Evolutionary conservation across 805 yeast genomes (phyloP), one percentile per base, ranked within the genome.

Genomic region (Pichia membranifaciens): DNA sequence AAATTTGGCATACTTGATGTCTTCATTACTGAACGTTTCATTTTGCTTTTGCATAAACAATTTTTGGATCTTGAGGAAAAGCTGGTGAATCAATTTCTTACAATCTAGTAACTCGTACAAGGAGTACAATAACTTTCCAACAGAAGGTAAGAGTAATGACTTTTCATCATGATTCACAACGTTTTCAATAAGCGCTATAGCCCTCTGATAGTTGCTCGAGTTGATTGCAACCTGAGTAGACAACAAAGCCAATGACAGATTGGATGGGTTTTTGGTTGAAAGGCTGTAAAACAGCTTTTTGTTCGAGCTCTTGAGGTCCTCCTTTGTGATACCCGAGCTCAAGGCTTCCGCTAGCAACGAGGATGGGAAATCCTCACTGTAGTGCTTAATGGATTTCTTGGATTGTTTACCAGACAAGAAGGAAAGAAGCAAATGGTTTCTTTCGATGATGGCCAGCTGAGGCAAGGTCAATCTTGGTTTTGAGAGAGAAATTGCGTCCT

Each of bases 111-210:
- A 50, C 51, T 77, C 82, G 58, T 75, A 78, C 6, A 82, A 57
- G 13, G 76, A 67, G 9, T 75, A 66, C 25, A 81, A 61, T 5
- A 74, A 63, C 23, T 79, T 77, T 35, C 75, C 67, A 39, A 83
- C 58, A 4, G 78, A 76, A 3, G 86, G 82, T 4, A 56, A 48
- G 4, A 59, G 38, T 22, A 54, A 43, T 13, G 45, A 17, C 10
- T 41, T 51, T 17, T 41, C 15, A 13, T 51, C 31, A 17, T 49
- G 43, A 2, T 41, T 17, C 2, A 48, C 44, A 10, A 58, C 25
- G 23, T 59, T 55, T 54, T 75, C 76, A 40, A 76, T 58, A 7
- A 69, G 48, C 8, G 57, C 38, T 12, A 62, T 59, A 1, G 75
- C 69, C 38, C 65, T 61, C 42, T 67, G 67, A 15, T 51, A 52